These are phyloP conservation scores for Rhodotorula kratochvilovae DNA, from an alignment of 768 basidiomycete genomes.

Conservation along the genomic window DNA sequence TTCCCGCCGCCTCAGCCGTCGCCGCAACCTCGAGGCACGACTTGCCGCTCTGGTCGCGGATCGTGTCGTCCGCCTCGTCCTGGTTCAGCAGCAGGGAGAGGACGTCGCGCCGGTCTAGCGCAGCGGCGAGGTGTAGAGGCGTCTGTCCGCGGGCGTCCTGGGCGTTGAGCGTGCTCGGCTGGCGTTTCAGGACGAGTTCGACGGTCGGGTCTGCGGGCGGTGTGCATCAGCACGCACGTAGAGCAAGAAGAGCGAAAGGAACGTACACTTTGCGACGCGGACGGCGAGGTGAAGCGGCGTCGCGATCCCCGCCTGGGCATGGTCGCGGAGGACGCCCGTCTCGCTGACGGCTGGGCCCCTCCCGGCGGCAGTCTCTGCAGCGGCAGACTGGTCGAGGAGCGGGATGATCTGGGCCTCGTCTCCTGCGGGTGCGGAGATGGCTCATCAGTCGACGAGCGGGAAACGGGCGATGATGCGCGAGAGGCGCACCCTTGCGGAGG, in stretches of 20 bases:
- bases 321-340: constrained; percentile 28
- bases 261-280: constrained; percentile 31
- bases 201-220: constrained; percentile 31
- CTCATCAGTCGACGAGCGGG: constrained; percentile 11
- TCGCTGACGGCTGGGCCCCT: constrained; percentile 31
- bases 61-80: constrained; percentile 71
- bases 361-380: constrained; percentile 26
- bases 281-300: constrained; percentile 40
- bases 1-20: constrained; percentile 44
- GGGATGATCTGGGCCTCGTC: constrained; percentile 42
- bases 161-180: constrained; percentile 32
- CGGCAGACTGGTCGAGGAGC: constrained; percentile 44
- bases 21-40: constrained; percentile 69
- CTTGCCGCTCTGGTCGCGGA: constrained; percentile 62
- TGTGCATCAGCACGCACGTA: constrained; percentile 9
- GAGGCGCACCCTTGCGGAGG: constrained; percentile 25
- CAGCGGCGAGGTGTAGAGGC: constrained; percentile 68
- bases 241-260: neutral
- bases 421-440: constrained; percentile 33
- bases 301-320: constrained; percentile 1
- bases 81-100: constrained; percentile 73
- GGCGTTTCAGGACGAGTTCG: constrained; percentile 35
- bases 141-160: constrained; percentile 60
- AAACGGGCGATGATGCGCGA: neutral
- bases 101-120: constrained; percentile 66